phyloP scores from a whole-genome alignment of 495 filamentous ascomycete genomes.

The Lichina pygmaea region DNA sequence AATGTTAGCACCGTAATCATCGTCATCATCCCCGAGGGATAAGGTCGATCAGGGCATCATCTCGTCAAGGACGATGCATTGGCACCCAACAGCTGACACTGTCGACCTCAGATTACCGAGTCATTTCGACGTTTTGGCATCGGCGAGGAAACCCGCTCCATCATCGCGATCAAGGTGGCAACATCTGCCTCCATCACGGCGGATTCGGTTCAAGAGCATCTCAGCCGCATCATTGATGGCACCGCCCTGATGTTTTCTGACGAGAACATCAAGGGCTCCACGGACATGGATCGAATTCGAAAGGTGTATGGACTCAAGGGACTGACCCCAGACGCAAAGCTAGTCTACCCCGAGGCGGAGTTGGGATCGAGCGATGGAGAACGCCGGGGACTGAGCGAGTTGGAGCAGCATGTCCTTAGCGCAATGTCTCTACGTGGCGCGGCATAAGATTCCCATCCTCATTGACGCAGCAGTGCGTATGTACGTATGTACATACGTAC shows the following conservation, averaged over 20 bases:
- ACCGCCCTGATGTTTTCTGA: conserved; percentile 34
- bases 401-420: no score
- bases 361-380: not conserved
- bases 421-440: no score
- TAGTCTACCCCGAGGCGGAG: not conserved
- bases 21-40: not conserved
- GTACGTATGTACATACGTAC: no score
- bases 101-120: conserved; percentile 47
- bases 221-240: conserved; percentile 35
- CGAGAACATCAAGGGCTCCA: conserved; percentile 22
- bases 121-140: conserved; percentile 77
- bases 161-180: conserved; percentile 54
- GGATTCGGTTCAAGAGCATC: conserved; percentile 30
- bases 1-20: conserved; percentile 30
- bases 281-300: conserved; percentile 41
- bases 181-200: conserved; percentile 8
- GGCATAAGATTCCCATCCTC: no score
- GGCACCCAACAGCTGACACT: conserved; percentile 6
- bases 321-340: not conserved
- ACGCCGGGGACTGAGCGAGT: no score
- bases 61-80: conserved; percentile 4
- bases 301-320: conserved; percentile 60
- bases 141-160: conserved; percentile 30
- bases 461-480: no score
- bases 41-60: not conserved